Evolutionary conservation across 2,329 filamentous ascomycete genomes (phyloP).

Genomic region (Fusarium temperatum): DNA sequence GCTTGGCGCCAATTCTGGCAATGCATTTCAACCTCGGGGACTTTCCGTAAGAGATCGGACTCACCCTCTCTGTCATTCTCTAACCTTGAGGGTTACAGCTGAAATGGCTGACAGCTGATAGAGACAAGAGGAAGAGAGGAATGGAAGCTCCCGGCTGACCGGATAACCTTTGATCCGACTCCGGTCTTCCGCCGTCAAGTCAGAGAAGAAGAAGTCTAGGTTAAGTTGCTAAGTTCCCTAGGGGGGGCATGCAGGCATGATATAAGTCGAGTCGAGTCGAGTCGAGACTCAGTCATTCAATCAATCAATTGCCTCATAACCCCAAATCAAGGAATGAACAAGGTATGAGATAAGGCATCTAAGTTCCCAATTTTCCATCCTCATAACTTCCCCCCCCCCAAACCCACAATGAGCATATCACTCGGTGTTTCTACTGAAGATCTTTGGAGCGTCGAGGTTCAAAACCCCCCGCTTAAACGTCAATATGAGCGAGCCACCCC

Average conservation of each 20-base stretch:
- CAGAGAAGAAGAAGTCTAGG: neutral
- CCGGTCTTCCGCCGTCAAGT: neutral
- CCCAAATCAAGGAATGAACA: neutral
- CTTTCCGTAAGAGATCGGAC: constrained; percentile 17
- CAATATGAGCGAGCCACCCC: constrained; percentile 40
- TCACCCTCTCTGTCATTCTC: neutral
- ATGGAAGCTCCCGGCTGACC: neutral
- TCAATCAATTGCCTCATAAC: constrained; percentile 1
- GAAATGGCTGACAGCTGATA: neutral
- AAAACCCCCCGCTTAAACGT: constrained; percentile 33
- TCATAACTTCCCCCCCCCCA: constrained; percentile 6
- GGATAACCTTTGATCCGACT: constrained; percentile 31
- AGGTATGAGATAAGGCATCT: neutral
- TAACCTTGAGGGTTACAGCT: neutral
- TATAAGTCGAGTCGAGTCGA: neutral
- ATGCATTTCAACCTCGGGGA: constrained; percentile 23
- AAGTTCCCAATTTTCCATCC: neutral
- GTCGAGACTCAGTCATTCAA: neutral
- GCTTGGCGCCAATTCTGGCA: constrained; percentile 13
- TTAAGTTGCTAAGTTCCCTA: neutral
- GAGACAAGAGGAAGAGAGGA: neutral
- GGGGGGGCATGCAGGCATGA: neutral
- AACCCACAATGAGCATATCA: constrained; percentile 19
- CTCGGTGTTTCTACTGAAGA: constrained; percentile 29
- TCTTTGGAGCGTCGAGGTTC: neutral